Evolutionary conservation across 2,329 filamentous ascomycete genomes (phyloP), one percentile per base, ranked within the genome.

Genomic region (Simplicillium aogashimaense): DNA sequence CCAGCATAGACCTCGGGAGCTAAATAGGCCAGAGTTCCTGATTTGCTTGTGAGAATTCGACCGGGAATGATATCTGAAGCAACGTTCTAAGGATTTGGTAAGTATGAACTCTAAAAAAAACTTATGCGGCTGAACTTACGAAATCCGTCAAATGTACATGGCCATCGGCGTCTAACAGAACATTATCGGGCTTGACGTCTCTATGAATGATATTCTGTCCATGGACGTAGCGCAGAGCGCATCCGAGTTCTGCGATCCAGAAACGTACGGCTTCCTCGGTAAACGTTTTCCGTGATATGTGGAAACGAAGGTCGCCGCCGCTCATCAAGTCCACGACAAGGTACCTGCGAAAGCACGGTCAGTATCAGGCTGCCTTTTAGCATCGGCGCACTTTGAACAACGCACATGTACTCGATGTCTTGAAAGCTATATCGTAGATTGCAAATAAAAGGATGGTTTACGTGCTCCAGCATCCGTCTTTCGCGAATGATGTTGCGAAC

Each of bases 371-470:
- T 25, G 9, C 9, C 9, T 25, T 25, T 5, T 25, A 5, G 20
- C 20, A 25, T 9, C 9, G 20, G 6, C 20, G 9, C 9, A 25
- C 20, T 6, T 25, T 6, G 20, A 25, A n/a, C n/a, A 43, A 62
- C 85, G 56, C 72, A 95, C 87, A 98, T 83, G 65, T 98, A 98
- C 63, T 98, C 92, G 53, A 97, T 88, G 63, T 98, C 92, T 65
- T 98, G 92, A 59, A 98, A 98, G 65, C 89, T 95, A 67, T 97
- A 98, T 54, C 92, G 85, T 70, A 98, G 69, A 63, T 98, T 98
- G 70, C 90, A 97, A 51, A 98, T 84, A 61, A 97, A 98, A 18
- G 90, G 88, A 57, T 98, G 92, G 60, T 95, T 95, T 53, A 98
- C 76, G 61, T 97, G 88, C 66, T 98, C 89, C 56, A 98, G 77